A percentile compares a stretch with the other conserved stretches of the same genome.
Conservation (phyloP, 2,329 filamentous ascomycete species). For the Colletotrichum magnum region DNA sequence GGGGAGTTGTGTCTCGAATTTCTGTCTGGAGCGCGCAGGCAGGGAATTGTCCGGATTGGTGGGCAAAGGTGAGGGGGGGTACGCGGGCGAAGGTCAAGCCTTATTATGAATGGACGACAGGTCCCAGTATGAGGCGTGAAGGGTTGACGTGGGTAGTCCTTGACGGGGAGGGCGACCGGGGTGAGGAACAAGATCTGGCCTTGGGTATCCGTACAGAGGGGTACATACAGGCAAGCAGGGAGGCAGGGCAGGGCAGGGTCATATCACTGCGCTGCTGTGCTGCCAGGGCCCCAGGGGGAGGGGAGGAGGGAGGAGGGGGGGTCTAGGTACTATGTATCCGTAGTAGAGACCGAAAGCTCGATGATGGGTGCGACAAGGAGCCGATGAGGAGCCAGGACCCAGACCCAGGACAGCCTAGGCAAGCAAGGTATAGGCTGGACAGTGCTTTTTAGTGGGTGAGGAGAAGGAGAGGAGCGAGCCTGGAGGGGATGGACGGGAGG, state of each 20-base stretch:
- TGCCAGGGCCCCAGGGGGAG: neutral
- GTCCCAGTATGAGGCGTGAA: constrained; percentile 40
- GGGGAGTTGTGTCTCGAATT: constrained; percentile 40
- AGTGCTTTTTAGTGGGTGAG: constrained; percentile 29
- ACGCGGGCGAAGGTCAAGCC: constrained; percentile 41
- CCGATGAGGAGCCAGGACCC: constrained; percentile 33
- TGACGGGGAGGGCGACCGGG: constrained; percentile 33
- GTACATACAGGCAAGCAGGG: too few relatives aligned
- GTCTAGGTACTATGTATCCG: neutral
- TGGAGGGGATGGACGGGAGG: constrained; percentile 6
- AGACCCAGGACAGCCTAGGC: constrained; percentile 31
- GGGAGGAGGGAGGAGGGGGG: constrained; percentile 9
- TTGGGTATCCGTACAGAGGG: constrained; percentile 21
- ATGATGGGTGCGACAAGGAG: constrained; percentile 39
- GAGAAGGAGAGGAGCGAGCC: constrained; percentile 12
- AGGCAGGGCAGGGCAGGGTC: constrained; percentile 34
- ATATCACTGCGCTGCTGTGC: constrained; percentile 37
- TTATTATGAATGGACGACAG: constrained; percentile 42
- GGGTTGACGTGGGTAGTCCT: constrained; percentile 40
- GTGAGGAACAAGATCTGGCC: constrained; percentile 41
- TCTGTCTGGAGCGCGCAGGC: constrained; percentile 37
- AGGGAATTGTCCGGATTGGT: constrained; percentile 39
- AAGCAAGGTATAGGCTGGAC: constrained; percentile 30
- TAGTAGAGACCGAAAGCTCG: constrained; percentile 33
- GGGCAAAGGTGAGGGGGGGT: constrained; percentile 37